Percentiles rank a stretch among this genome's conserved stretches.
Evolutionary conservation across 805 yeast species (phyloP).

Genomic region (Teunomyces tritomae): DNA sequence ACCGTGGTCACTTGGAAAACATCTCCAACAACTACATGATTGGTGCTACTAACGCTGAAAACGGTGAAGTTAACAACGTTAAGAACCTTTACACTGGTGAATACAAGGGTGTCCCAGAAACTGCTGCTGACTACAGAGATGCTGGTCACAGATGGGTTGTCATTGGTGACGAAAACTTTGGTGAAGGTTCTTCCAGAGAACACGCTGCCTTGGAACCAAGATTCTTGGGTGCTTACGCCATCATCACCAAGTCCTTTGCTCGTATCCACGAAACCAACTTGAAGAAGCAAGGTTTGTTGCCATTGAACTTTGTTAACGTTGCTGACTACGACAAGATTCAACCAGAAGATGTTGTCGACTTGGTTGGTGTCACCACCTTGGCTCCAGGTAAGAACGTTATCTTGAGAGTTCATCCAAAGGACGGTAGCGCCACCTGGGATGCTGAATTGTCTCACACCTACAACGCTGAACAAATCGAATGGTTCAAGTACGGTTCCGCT

Average conservation of each 20-base stretch:
- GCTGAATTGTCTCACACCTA: slow-evolving; percentile 93
- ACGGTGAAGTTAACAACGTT: slow-evolving; percentile 88
- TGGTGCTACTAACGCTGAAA: slow-evolving; percentile 97
- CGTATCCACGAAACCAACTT: slow-evolving; percentile 99
- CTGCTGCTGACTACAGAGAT: slow-evolving; percentile 93
- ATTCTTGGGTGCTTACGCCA: slow-evolving; percentile 97
- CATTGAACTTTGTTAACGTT: slow-evolving; percentile 87
- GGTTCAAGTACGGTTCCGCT: slow-evolving; percentile 99
- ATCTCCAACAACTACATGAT: slow-evolving; percentile 98
- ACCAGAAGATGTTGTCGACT: slow-evolving; percentile 86
- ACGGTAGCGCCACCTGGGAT: slow-evolving; percentile 80
- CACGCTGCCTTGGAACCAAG: slow-evolving; percentile 99
- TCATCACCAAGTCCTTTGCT: slow-evolving; percentile 96
- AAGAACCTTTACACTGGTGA: slow-evolving; percentile 90
- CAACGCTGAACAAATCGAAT: slow-evolving; percentile 94
- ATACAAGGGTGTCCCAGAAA: slow-evolving; percentile 94
- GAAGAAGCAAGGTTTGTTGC: slow-evolving; percentile 98
- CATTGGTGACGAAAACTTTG: slow-evolving; percentile 95
- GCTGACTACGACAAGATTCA: slow-evolving; percentile 92
- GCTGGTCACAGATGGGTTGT: slow-evolving; percentile 94
- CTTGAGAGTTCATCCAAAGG: slow-evolving; percentile 68
- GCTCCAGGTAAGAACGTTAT: slow-evolving; percentile 92
- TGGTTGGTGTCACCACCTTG: slow-evolving; percentile 75
- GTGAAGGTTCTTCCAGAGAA: slow-evolving; percentile 99
- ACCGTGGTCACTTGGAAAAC: slow-evolving; percentile 99